Percentiles rank a stretch among this genome's conserved stretches.
phyloP scores from a whole-genome alignment of 305 asterid species.

The Fraxinus sp. region DNA sequence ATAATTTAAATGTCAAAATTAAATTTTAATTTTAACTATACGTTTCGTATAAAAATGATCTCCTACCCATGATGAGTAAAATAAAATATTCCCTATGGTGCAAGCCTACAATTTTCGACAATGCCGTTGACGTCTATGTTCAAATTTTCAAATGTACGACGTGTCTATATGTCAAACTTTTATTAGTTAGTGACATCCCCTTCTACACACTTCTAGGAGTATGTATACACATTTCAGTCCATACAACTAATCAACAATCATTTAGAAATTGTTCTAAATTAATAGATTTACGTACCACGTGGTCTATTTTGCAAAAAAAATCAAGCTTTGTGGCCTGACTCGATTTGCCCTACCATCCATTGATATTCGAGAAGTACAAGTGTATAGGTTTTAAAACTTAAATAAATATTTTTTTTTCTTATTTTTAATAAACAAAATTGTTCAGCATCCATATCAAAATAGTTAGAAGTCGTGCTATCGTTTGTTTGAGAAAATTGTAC shows the following conservation, averaged over 20 bases:
- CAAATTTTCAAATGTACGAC: no score
- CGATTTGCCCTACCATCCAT: no score
- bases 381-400: not conserved
- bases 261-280: no score
- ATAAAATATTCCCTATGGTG: no score
- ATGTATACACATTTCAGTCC: not conserved
- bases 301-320: not conserved
- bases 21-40: no score
- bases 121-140: not conserved
- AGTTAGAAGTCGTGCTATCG: not conserved
- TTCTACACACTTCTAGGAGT: not conserved
- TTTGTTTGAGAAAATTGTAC: not conserved
- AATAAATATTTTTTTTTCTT: not conserved
- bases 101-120: not conserved
- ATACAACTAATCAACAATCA: no score
- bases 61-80: no score
- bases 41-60: no score
- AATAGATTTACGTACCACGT: not conserved
- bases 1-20: no score
- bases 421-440: not conserved
- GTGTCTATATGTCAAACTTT: no score
- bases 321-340: not conserved
- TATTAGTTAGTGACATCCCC: no score
- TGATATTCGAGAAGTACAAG: no score
- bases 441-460: not conserved